These are phyloP conservation scores for Coniferiporia weirii DNA, from an alignment of 1,284 basidiomycete genomes.

Conservation along the genomic window DNA sequence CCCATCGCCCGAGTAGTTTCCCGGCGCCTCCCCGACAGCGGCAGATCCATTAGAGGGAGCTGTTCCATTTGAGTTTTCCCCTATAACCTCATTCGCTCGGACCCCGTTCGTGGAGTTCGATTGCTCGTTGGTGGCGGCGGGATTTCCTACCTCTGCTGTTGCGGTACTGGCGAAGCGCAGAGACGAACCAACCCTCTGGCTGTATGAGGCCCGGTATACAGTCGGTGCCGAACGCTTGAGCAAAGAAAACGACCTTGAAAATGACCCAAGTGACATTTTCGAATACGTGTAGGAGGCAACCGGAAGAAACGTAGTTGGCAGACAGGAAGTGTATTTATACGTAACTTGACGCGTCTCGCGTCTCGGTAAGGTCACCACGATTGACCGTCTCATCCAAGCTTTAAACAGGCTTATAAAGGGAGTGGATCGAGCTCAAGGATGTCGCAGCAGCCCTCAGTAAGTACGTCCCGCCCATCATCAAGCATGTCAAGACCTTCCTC, in stretches of 20 bases:
- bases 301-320: neutral
- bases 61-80: neutral
- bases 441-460: neutral
- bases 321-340: neutral
- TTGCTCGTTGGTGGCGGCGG: constrained; percentile 22
- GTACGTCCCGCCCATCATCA: constrained; percentile 21
- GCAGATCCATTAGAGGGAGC: neutral
- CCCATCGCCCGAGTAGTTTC: constrained; percentile 10
- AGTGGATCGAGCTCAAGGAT: neutral
- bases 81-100: constrained; percentile 1
- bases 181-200: constrained; percentile 16
- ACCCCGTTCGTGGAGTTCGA: constrained; percentile 20
- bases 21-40: neutral
- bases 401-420: too few relatives aligned
- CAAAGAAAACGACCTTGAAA: neutral
- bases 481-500: constrained; percentile 32
- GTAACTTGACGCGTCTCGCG: neutral
- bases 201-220: constrained; percentile 3
- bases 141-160: constrained; percentile 14
- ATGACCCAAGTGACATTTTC: neutral
- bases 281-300: neutral
- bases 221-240: constrained; percentile 18
- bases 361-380: neutral
- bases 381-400: too few relatives aligned
- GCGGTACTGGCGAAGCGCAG: constrained; percentile 28